Evolutionary conservation across 176 grass and related monocot genomes (phyloP).

Genomic region (Musa troglodytarum): DNA sequence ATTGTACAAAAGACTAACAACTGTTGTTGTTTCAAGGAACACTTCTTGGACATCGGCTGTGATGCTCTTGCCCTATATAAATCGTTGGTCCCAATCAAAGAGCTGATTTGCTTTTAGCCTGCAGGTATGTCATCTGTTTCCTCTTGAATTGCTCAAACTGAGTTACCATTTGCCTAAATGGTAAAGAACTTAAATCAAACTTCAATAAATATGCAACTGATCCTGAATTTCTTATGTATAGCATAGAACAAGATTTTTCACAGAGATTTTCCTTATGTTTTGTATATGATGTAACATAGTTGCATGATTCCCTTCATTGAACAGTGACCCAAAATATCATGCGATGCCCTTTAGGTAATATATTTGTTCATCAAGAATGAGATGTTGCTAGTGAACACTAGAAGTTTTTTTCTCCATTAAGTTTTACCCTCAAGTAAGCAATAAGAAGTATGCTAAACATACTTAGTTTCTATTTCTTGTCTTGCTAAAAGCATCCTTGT

Average conservation of each 20-base stretch:
- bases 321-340: too few species aligned
- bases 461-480: too few species aligned
- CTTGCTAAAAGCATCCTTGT: too few species aligned
- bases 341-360: too few species aligned
- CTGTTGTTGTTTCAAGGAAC: slow-evolving; percentile 56
- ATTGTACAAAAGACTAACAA: slow-evolving; percentile 85
- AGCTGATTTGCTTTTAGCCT: slow-evolving; percentile 87
- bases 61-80: slow-evolving; percentile 72
- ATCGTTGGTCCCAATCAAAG: slow-evolving; percentile 80
- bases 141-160: not conserved
- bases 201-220: not conserved
- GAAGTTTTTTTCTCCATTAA: too few species aligned
- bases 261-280: slow-evolving; percentile 40
- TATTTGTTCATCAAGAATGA: too few species aligned
- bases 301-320: too few species aligned
- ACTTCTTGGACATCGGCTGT: slow-evolving; percentile 64
- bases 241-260: not conserved
- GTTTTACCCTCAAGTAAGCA: too few species aligned
- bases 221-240: not conserved
- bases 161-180: not conserved
- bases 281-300: slow-evolving; percentile 24
- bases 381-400: too few species aligned
- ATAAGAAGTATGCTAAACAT: too few species aligned
- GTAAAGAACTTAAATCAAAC: not conserved
- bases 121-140: slow-evolving; percentile 45